Evolutionary conservation across 352 stramenopile species (phyloP).

Genomic region (Stephanocyclus meneghinianus): DNA sequence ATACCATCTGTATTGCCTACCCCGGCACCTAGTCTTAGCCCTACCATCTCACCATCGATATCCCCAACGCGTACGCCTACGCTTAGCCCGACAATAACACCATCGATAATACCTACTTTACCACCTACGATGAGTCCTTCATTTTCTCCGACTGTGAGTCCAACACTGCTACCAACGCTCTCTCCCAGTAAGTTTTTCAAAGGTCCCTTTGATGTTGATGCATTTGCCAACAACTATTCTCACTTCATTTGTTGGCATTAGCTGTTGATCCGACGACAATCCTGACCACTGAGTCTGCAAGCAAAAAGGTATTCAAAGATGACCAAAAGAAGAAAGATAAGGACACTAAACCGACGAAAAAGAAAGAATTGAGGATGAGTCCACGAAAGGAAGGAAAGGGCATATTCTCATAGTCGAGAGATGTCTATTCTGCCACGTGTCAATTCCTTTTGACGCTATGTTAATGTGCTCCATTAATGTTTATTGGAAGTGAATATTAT

Average conservation of each 20-base stretch:
- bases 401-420: no score
- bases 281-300: neutral
- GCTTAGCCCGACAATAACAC: neutral
- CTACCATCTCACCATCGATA: neutral
- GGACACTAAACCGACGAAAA: neutral
- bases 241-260: neutral
- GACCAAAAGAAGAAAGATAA: neutral
- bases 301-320: neutral
- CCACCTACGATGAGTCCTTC: neutral
- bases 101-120: neutral
- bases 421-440: no score
- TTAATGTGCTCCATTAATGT: no score
- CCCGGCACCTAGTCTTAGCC: neutral
- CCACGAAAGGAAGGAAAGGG: no score
- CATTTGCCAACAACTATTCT: neutral
- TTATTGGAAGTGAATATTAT: no score
- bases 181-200: slow-evolving; percentile 4
- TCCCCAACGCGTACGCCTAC: neutral
- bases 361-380: no score
- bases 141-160: neutral
- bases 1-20: neutral
- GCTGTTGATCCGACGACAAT: slow-evolving; percentile 3
- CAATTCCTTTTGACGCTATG: no score
- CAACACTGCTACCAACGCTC: neutral
- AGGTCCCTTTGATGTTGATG: neutral